Evolutionary conservation across 768 basidiomycete genomes (phyloP).

Genomic region (Ramaria sp.): DNA sequence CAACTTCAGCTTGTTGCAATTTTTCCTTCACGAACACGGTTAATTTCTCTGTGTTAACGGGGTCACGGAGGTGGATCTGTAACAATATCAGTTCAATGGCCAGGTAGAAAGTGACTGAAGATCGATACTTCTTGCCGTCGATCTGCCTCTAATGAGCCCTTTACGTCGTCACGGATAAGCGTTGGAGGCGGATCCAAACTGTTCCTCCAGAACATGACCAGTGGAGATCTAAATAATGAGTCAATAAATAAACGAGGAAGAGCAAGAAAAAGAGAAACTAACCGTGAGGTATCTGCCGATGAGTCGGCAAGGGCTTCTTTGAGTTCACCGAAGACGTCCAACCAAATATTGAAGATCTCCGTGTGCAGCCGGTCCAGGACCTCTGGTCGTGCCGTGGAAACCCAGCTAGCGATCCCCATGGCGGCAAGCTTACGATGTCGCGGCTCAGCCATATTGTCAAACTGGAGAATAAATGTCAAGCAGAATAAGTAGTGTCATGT

Average conservation of each 20-base stretch:
- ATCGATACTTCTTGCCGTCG: slow-evolving; percentile 57
- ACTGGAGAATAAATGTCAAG: slow-evolving; percentile 33
- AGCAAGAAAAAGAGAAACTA: slow-evolving; percentile 18
- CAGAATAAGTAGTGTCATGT: not conserved
- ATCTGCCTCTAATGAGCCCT: slow-evolving; percentile 65
- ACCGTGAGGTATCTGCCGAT: slow-evolving; percentile 7
- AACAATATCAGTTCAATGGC: not conserved
- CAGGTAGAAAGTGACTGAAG: not conserved
- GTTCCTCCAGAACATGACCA: slow-evolving; percentile 63
- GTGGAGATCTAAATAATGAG: slow-evolving; percentile 25
- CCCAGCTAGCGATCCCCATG: slow-evolving; percentile 69
- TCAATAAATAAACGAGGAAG: slow-evolving; percentile 5
- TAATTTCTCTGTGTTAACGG: slow-evolving; percentile 57
- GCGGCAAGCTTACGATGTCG: slow-evolving; percentile 75
- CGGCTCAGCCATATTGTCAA: slow-evolving; percentile 85
- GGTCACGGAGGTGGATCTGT: slow-evolving; percentile 62
- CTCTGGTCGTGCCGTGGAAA: slow-evolving; percentile 63
- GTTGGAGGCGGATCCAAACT: slow-evolving; percentile 36
- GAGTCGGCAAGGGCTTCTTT: slow-evolving; percentile 47
- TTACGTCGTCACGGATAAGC: slow-evolving; percentile 49
- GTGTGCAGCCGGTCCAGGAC: slow-evolving; percentile 59
- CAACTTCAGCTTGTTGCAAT: slow-evolving; percentile 52
- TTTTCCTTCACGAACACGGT: slow-evolving; percentile 45
- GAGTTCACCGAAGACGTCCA: slow-evolving; percentile 80
- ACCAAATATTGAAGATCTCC: slow-evolving; percentile 81